A percentile compares a stretch with the other conserved stretches of the same genome.
Evolutionary conservation across 208 protist species (phyloP).

Genomic region (Trypanosoma melophagium): DNA sequence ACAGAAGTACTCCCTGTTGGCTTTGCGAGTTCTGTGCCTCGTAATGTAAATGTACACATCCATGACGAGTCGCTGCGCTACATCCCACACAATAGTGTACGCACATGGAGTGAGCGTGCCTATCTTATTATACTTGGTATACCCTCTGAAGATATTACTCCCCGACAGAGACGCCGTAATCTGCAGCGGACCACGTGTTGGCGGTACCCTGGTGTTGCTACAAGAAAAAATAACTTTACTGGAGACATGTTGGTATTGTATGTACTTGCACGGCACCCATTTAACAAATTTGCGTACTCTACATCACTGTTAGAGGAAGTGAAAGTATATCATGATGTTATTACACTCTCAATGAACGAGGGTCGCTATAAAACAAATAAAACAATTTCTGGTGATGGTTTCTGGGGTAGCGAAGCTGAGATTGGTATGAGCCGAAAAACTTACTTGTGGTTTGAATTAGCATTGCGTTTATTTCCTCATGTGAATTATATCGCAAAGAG

Average conservation of each 20-base stretch:
- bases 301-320: conserved; percentile 32
- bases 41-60: no score
- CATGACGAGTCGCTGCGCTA: background rate
- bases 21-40: no score
- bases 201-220: conserved; percentile 42
- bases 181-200: conserved; percentile 44
- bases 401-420: conserved; percentile 38
- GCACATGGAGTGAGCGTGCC: conserved; percentile 6
- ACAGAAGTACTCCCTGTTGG: no score
- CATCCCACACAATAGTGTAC: conserved; percentile 5
- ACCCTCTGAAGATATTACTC: conserved; percentile 34
- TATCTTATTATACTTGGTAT: conserved; percentile 45
- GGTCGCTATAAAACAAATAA: conserved; percentile 32
- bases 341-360: conserved; percentile 39
- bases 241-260: conserved; percentile 34
- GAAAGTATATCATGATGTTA: conserved; percentile 27
- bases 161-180: conserved; percentile 25
- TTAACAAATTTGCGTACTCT: conserved; percentile 23
- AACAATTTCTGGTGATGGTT: conserved; percentile 15
- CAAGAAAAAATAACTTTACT: conserved; percentile 29
- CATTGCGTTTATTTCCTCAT: conserved; percentile 35
- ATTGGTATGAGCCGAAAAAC: conserved; percentile 45
- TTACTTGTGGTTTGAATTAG: conserved; percentile 38
- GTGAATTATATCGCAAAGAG: conserved; percentile 46
- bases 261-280: conserved; percentile 11